A percentile compares a stretch with the other conserved stretches of the same genome.
phyloP scores from a whole-genome alignment of 805 yeast genomes.

The Saccharomycopsis fermentans region DNA sequence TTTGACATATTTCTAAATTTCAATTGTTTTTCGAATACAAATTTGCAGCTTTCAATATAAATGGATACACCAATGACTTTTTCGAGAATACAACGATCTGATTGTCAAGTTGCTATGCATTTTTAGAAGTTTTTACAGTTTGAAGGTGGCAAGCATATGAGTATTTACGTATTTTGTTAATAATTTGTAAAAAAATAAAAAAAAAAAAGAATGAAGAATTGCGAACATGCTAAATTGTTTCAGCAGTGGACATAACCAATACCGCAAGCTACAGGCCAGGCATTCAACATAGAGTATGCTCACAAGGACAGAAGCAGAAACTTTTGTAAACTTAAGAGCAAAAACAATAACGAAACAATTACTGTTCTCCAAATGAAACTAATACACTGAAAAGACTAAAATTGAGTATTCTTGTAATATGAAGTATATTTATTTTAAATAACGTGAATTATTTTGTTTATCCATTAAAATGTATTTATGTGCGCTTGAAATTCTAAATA shows the following conservation, averaged over 20 bases:
- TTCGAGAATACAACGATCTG: neutral
- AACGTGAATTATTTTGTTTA: no score
- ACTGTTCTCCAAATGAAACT: no score
- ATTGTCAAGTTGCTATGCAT: neutral
- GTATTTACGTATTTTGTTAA: neutral
- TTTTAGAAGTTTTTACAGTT: neutral
- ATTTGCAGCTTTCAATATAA: neutral
- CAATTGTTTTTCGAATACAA: neutral
- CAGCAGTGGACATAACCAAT: neutral
- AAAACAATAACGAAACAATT: no score
- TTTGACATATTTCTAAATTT: neutral
- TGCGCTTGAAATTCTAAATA: conserved; percentile 29
- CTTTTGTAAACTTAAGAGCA: no score
- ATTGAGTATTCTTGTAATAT: neutral
- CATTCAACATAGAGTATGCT: no score
- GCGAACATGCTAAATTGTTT: no score
- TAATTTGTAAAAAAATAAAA: neutral
- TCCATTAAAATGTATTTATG: no score
- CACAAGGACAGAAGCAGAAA: no score
- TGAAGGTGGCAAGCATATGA: neutral
- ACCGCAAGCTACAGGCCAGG: no score
- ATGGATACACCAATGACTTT: neutral
- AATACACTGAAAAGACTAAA: neutral
- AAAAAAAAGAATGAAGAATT: neutral
- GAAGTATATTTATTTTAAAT: neutral